Evolutionary conservation across 768 basidiomycete species (phyloP).

Genomic region (Lentinula raphanica): DNA sequence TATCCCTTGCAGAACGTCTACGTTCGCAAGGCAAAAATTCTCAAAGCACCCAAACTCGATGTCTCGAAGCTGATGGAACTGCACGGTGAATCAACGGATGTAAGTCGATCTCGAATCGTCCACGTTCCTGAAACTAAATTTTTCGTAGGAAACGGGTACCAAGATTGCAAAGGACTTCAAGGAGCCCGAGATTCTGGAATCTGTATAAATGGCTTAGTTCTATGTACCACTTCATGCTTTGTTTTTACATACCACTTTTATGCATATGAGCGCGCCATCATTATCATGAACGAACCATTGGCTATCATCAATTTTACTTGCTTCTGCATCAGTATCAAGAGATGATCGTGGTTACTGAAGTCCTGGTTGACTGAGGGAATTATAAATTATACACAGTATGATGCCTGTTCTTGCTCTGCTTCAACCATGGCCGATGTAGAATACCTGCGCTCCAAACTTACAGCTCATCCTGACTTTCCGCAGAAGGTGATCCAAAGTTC

Average conservation of each 20-base stretch:
- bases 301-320: no score
- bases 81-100: constrained; percentile 92
- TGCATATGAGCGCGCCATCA: constrained; percentile 9
- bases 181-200: constrained; percentile 91
- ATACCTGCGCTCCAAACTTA: constrained; percentile 57
- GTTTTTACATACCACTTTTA: not conserved
- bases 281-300: not conserved
- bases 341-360: no score
- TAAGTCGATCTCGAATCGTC: constrained; percentile 36
- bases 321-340: no score
- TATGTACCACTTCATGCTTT: constrained; percentile 4
- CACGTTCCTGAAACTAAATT: constrained; percentile 8
- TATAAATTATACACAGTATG: no score
- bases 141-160: constrained; percentile 82
- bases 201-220: constrained; percentile 54
- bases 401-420: constrained; percentile 10
- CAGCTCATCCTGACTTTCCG: constrained; percentile 73
- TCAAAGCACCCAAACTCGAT: constrained; percentile 97
- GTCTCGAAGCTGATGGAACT: constrained; percentile 93
- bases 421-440: constrained; percentile 69
- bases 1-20: constrained; percentile 99
- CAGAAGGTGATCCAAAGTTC: constrained; percentile 66
- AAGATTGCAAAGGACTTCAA: constrained; percentile 95
- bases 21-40: constrained; percentile 98
- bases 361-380: no score